Base-by-base conservation (phyloP, 2,329 filamentous ascomycete species). In the Neurospora sp. region DNA sequence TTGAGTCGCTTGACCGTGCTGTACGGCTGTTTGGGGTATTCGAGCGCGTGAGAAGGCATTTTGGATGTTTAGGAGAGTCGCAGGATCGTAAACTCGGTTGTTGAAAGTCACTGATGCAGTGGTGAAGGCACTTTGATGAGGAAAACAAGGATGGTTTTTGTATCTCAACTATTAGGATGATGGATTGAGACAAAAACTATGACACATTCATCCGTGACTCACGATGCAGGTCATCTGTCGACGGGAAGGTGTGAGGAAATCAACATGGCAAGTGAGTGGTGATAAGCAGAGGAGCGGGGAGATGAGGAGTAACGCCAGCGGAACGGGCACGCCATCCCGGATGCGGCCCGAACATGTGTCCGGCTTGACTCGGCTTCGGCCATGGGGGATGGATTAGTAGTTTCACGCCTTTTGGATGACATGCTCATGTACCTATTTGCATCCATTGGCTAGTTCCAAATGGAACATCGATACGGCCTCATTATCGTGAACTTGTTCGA, bases 1-100 rank as follows among this genome's bases (percentile, higher is more conserved):
- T 86, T 87, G 75, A 90, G 87, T 36, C 91, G 85, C 74, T 91
- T 91, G 73, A 92, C 86, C 36, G 87, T 90, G 79, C 89, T 91
- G 74, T 83, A 83, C 37, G 84, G 80, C 74, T 85, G 83, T 76
- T 88, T 90, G 66, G 89, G 89, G 73, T 92, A 92, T 72, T 86
- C 82, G 15, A 88, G 82, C 12, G 80, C 78, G 39, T 77, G 72
- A 17, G 78, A 79, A 70, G 82, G 79, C 83, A 85, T 85, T 4
- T 75, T 80, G 76, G 23, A 28, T 28, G 23, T 28, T 28, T 28
- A 28, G 23, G 23, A 28, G 23, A 28, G 0, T 28, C 23, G 23
- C 23, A 28, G 23, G 23, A 28, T 28, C 23, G 3, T 28, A 28
- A 28, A 3, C 3, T 28, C 23, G 23, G 23, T 28, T 28, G 2